A percentile compares a stretch with the other conserved stretches of the same genome.
These are phyloP conservation scores for Ambrosia hybrid DNA, from an alignment of 140 eudicot species.

Conservation along the genomic window DNA sequence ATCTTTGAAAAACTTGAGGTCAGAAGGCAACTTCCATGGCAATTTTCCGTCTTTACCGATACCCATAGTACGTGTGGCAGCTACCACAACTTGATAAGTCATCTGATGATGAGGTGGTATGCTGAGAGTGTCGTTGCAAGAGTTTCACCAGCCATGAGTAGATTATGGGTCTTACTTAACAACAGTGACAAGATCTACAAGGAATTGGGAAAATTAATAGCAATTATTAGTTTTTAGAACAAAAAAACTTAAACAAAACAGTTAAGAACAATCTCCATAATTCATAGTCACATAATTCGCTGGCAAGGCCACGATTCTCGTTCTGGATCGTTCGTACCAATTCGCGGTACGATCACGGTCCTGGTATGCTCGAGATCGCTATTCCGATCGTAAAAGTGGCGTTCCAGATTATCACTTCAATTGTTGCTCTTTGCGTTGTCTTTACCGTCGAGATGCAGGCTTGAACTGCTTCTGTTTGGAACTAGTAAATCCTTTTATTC, in stretches of 20 bases:
- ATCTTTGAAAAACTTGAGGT: constrained; percentile 81
- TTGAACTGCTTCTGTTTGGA: no score
- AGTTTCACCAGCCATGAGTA: constrained; percentile 53
- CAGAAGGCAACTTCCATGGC: constrained; percentile 94
- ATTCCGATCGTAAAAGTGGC: no score
- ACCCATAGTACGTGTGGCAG: constrained; percentile 83
- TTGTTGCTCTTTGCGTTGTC: no score
- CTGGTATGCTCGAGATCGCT: no score
- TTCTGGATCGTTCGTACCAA: no score
- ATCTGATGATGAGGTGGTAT: constrained; percentile 41
- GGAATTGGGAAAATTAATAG: background rate
- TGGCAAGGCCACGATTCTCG: no score
- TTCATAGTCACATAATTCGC: no score
- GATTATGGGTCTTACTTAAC: constrained; percentile 16
- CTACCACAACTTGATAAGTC: constrained; percentile 87
- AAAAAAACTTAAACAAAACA: background rate
- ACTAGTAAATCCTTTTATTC: no score
- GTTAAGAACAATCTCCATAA: no score
- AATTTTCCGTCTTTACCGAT: constrained; percentile 85
- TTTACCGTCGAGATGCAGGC: no score
- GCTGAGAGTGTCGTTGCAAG: constrained; percentile 37
- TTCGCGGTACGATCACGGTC: no score
- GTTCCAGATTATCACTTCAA: no score
- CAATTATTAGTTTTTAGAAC: background rate
- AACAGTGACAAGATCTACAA: constrained; percentile 5